phyloP scores from a whole-genome alignment of 169 alveolate genomes.

The Plasmodium ovale region DNA sequence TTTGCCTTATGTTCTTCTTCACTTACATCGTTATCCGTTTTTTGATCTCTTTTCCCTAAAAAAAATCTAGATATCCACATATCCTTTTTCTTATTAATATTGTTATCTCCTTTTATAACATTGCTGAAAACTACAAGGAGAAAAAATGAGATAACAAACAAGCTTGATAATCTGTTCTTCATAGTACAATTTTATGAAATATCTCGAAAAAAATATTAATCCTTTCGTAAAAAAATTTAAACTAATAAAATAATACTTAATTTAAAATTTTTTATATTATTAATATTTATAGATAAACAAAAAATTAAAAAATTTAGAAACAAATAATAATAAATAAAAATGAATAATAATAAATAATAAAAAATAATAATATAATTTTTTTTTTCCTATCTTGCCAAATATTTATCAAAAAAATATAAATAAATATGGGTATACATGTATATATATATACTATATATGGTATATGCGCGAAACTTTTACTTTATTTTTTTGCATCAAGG shows the following conservation, averaged over 20 bases:
- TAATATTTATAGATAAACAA: too few relatives aligned
- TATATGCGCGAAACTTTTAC: too few relatives aligned
- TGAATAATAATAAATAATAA: too few relatives aligned
- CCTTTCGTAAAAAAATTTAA: neutral
- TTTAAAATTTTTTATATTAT: constrained; percentile 3
- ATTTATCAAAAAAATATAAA: too few relatives aligned
- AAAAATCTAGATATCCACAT: constrained; percentile 56
- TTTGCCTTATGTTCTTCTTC: neutral
- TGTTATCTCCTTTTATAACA: constrained; percentile 35
- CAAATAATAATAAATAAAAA: too few relatives aligned
- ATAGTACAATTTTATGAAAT: neutral
- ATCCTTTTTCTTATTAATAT: constrained; percentile 12
- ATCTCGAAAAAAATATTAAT: neutral
- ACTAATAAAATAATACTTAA: neutral
- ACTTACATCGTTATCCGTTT: constrained; percentile 6
- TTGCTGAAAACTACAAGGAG: constrained; percentile 21
- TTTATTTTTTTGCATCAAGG: too few relatives aligned
- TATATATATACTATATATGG: too few relatives aligned
- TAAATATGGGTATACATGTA: too few relatives aligned
- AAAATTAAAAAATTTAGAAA: too few relatives aligned
- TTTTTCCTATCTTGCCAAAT: too few relatives aligned
- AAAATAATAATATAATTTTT: too few relatives aligned
- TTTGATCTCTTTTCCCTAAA: constrained; percentile 18
- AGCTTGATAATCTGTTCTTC: constrained; percentile 19
- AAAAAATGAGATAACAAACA: constrained; percentile 29